Evolutionary conservation across 163 green algal genomes (phyloP).

Genomic region (Chlorella variabilis): DNA sequence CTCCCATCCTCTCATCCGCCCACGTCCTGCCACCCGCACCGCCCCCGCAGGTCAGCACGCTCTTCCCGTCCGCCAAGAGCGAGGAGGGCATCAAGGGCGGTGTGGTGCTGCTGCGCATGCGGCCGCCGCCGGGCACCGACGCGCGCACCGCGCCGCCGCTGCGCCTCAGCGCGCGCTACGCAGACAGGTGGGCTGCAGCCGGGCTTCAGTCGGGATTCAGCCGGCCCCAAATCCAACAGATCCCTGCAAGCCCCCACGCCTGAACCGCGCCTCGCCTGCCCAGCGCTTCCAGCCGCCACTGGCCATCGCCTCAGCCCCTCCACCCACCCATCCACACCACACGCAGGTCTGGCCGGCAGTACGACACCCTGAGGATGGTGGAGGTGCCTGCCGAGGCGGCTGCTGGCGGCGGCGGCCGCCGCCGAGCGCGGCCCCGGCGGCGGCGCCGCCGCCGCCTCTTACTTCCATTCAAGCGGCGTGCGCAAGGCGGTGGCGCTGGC

Average conservation of each 20-base stretch:
- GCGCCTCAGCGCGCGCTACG: constrained; percentile 16
- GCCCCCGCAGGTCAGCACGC: constrained; percentile 32
- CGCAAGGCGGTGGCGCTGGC: constrained; percentile 49
- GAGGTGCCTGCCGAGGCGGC: background rate
- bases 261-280: no score
- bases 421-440: background rate
- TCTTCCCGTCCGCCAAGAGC: constrained; percentile 47
- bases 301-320: no score
- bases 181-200: background rate
- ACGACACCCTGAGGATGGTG: constrained; percentile 3
- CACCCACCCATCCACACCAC: no score
- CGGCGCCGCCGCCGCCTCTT: background rate
- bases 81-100: constrained; percentile 50
- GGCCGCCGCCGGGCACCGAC: background rate
- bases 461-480: constrained; percentile 45
- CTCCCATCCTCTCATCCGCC: background rate
- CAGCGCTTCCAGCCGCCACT: no score
- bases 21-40: background rate
- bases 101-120: constrained; percentile 45
- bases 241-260: no score
- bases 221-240: no score
- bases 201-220: no score
- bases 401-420: background rate
- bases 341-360: constrained; percentile 24
- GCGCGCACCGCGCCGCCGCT: constrained; percentile 14